phyloP scores from a whole-genome alignment of 2,329 filamentous ascomycete genomes.

The Paraconiothyrium brasiliense region DNA sequence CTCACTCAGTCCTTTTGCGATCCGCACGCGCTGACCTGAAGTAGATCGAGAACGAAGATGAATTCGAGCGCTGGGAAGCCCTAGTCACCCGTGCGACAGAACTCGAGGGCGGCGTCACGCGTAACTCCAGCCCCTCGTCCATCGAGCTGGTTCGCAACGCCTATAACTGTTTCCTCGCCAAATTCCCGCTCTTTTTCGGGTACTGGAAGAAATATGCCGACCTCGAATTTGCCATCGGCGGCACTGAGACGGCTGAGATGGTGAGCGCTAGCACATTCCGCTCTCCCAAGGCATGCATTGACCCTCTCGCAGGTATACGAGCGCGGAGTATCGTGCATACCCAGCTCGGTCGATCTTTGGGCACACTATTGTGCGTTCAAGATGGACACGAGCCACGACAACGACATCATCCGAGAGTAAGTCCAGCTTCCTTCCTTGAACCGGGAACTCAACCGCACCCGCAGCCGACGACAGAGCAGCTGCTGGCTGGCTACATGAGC shows the following conservation, averaged over 20 bases:
- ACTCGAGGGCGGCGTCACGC: constrained; percentile 91
- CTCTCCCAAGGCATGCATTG: constrained; percentile 5
- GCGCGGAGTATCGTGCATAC: constrained; percentile 90
- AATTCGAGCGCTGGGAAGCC: constrained; percentile 95
- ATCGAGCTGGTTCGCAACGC: constrained; percentile 86
- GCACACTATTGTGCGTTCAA: constrained; percentile 98
- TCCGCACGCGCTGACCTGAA: constrained; percentile 25
- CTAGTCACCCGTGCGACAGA: constrained; percentile 82
- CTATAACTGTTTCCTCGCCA: constrained; percentile 92
- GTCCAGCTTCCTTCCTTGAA: constrained; percentile 59
- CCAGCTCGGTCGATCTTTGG: constrained; percentile 95
- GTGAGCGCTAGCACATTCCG: constrained; percentile 57
- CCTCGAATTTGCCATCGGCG: constrained; percentile 94
- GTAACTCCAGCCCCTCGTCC: constrained; percentile 94
- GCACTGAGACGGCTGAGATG: constrained; percentile 97
- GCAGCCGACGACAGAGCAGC: constrained; percentile 34
- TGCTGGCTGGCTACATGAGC: constrained; percentile 25
- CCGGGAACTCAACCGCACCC: constrained; percentile 39
- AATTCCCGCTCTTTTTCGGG: constrained; percentile 94
- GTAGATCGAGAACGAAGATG: constrained; percentile 78
- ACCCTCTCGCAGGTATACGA: constrained; percentile 78
- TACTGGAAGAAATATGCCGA: constrained; percentile 99
- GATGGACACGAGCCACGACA: constrained; percentile 94
- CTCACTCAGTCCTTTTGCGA: constrained; percentile 3
- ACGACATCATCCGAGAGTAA: constrained; percentile 99